Percentiles rank a stretch among this genome's conserved stretches.
Evolutionary conservation across 2,329 filamentous ascomycete species (phyloP).

Genomic region (Laburnicola sp.): DNA sequence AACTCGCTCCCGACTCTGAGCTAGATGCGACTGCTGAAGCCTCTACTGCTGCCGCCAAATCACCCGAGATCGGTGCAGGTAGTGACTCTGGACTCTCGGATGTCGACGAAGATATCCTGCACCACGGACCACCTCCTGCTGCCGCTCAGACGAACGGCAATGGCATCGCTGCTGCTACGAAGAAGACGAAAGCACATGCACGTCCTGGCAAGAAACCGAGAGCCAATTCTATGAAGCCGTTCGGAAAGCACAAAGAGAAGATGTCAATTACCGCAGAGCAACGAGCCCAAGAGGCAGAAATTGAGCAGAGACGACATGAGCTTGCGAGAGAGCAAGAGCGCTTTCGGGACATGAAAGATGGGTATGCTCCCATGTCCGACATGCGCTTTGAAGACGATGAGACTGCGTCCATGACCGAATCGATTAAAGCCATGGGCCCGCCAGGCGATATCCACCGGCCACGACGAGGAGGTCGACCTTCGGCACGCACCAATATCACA

Average conservation of each 20-base stretch:
- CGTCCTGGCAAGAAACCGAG: conserved; percentile 40
- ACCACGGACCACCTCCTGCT: conserved; percentile 28
- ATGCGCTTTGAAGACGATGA: conserved; percentile 44
- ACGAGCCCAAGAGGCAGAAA: conserved; percentile 28
- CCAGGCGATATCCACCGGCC: conserved; percentile 37
- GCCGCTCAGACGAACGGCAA: conserved; percentile 31
- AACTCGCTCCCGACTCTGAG: conserved; percentile 18
- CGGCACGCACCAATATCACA: conserved; percentile 20
- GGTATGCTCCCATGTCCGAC: conserved; percentile 33
- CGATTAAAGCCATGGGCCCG: conserved; percentile 41
- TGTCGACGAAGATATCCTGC: conserved; percentile 44
- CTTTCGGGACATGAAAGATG: conserved; percentile 24
- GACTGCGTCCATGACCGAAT: conserved; percentile 42
- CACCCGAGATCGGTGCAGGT: conserved; percentile 30
- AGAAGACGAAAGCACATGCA: conserved; percentile 35
- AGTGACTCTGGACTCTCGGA: conserved; percentile 45
- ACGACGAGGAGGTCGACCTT: conserved; percentile 34
- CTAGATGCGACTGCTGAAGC: conserved; percentile 28
- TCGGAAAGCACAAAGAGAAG: conserved; percentile 36
- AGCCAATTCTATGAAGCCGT: conserved; percentile 34
- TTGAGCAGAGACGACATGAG: conserved; percentile 29
- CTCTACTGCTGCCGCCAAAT: conserved; percentile 32
- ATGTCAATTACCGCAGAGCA: conserved; percentile 33
- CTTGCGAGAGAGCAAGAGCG: conserved; percentile 31
- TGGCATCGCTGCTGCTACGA: conserved; percentile 19